Evolutionary conservation across 768 basidiomycete species (phyloP).

Genomic region (Auriscalpium orientale): DNA sequence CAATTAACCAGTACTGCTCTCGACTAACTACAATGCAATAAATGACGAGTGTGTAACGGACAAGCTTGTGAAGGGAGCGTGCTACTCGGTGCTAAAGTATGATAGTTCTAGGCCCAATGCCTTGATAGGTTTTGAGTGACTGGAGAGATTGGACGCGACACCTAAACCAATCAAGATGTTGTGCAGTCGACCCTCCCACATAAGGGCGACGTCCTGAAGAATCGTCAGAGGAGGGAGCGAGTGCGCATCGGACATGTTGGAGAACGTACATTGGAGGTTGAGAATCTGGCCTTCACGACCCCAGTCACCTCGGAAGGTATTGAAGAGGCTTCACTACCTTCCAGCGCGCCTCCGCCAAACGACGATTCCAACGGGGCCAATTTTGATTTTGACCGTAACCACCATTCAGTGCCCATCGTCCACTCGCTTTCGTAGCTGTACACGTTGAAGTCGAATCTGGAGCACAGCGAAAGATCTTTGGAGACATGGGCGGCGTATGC

Average conservation of each 20-base stretch:
- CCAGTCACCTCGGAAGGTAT: conserved; percentile 47
- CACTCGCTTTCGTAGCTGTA: conserved; percentile 97
- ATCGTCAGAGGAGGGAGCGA: neutral
- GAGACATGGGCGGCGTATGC: conserved; percentile 89
- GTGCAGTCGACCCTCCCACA: conserved; percentile 90
- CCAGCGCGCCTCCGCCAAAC: conserved; percentile 15
- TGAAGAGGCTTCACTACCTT: conserved; percentile 17
- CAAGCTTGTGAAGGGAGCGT: neutral
- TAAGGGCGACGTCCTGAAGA: conserved; percentile 71
- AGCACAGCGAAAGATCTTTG: conserved; percentile 76
- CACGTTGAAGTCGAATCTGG: conserved; percentile 92
- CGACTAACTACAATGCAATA: neutral
- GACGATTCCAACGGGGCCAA: neutral
- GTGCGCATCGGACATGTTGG: neutral
- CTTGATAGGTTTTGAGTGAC: conserved; percentile 78
- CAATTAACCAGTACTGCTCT: neutral
- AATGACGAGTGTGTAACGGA: neutral
- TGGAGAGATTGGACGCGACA: conserved; percentile 84
- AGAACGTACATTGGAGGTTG: conserved; percentile 73
- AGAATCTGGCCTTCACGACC: conserved; percentile 84
- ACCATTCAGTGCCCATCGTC: conserved; percentile 95
- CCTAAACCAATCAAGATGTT: conserved; percentile 88
- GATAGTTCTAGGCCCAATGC: conserved; percentile 89
- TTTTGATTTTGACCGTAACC: conserved; percentile 54
- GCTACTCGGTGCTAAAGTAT: conserved; percentile 68